phyloP scores from a whole-genome alignment of 2,329 filamentous ascomycete species.

The Parasarocladium wereldwijsianum region DNA sequence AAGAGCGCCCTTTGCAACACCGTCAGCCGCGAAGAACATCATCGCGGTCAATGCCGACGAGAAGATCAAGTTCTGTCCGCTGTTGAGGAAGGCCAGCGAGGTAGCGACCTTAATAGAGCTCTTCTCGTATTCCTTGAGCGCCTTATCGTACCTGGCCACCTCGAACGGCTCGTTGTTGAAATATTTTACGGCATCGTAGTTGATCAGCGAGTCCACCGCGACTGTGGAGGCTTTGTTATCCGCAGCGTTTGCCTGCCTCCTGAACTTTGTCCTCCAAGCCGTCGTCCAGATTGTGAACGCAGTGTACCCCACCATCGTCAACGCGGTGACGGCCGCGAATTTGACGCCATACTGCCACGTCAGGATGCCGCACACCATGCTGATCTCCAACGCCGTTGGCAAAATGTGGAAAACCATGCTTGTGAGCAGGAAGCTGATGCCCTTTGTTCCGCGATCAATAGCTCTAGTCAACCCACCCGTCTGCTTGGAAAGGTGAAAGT shows the following conservation, averaged over 20 bases:
- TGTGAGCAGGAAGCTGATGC: constrained; percentile 90
- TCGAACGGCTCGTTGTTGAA: constrained; percentile 99
- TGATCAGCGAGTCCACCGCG: constrained; percentile 91
- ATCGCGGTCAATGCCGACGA: constrained; percentile 84
- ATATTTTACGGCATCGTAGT: constrained; percentile 98
- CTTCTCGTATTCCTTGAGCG: constrained; percentile 73
- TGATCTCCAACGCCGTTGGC: constrained; percentile 85
- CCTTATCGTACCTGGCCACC: constrained; percentile 76
- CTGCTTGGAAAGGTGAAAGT: constrained; percentile 87
- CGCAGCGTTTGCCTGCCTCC: constrained; percentile 86
- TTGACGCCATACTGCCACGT: constrained; percentile 89
- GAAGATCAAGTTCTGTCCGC: constrained; percentile 94
- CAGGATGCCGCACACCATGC: constrained; percentile 88
- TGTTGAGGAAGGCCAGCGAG: constrained; percentile 83
- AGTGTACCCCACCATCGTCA: constrained; percentile 87
- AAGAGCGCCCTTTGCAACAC: constrained; percentile 65
- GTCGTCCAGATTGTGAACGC: constrained; percentile 97
- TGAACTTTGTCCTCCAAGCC: constrained; percentile 92
- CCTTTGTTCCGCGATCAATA: constrained; percentile 93
- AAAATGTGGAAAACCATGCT: constrained; percentile 98
- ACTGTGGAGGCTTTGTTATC: constrained; percentile 94
- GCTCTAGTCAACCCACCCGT: constrained; percentile 88
- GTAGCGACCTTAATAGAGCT: constrained; percentile 96
- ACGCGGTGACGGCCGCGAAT: constrained; percentile 79
- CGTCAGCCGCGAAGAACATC: constrained; percentile 94